These are phyloP conservation scores for Dissophora globulifera DNA, from an alignment of 192 early-diverging fungal genomes.

Conservation along the genomic window DNA sequence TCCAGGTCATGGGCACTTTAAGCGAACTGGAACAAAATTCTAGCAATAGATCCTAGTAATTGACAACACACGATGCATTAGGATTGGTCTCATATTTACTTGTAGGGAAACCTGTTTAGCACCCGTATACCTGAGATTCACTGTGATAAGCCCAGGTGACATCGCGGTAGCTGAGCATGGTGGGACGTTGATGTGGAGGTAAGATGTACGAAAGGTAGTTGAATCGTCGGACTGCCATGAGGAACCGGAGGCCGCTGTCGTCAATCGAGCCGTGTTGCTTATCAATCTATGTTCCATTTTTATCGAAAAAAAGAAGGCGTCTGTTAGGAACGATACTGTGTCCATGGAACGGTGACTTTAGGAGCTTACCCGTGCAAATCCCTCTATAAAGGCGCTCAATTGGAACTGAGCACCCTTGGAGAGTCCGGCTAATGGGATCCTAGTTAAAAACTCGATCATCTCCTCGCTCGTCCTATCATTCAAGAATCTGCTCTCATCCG, in stretches of 20 bases:
- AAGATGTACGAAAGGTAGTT: constrained; percentile 68
- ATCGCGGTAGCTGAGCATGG: constrained; percentile 72
- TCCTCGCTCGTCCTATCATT: constrained; percentile 38
- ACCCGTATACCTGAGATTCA: constrained; percentile 83
- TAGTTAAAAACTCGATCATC: constrained; percentile 66
- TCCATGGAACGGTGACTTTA: not conserved
- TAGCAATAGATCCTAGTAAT: constrained; percentile 73
- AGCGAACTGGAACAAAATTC: constrained; percentile 65
- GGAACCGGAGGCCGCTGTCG: constrained; percentile 86
- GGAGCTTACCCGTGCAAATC: constrained; percentile 65
- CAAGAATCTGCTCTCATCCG: constrained; percentile 46
- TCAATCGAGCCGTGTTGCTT: constrained; percentile 79
- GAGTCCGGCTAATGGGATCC: constrained; percentile 68
- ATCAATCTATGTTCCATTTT: constrained; percentile 74
- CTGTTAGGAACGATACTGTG: too few species aligned
- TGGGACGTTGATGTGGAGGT: constrained; percentile 56
- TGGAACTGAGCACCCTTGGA: constrained; percentile 75
- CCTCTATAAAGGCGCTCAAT: constrained; percentile 82
- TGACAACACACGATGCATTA: too few species aligned
- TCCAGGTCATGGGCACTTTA: constrained; percentile 79
- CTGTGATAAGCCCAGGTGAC: constrained; percentile 88
- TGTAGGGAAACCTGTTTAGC: too few species aligned
- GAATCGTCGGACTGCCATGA: constrained; percentile 77
- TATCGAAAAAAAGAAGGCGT: too few species aligned
- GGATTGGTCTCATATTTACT: too few species aligned